Percentiles rank a stretch among this genome's conserved stretches.
Conservation (phyloP, 2,329 filamentous ascomycete species). For the Talaromyces marneffei region DNA sequence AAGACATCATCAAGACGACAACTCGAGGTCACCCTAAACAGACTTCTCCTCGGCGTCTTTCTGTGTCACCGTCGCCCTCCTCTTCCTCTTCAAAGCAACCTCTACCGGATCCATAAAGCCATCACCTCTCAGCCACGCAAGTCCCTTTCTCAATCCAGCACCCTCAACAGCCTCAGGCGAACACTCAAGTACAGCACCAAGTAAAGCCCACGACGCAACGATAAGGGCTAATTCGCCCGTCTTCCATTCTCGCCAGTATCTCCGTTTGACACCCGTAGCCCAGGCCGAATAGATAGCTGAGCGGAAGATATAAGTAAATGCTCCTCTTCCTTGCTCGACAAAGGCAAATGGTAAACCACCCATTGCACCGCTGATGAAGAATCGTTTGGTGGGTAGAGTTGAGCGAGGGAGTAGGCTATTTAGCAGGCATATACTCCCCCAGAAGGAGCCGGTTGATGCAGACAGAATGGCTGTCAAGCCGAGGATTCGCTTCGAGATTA, state of each 20-base stretch:
- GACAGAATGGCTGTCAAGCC: constrained; percentile 72
- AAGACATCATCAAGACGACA: not conserved
- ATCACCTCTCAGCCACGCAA: constrained; percentile 69
- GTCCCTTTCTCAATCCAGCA: constrained; percentile 60
- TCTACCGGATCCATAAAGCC: constrained; percentile 65
- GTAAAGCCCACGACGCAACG: constrained; percentile 68
- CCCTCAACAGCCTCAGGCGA: constrained; percentile 64
- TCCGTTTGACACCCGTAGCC: constrained; percentile 88
- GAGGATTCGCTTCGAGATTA: constrained; percentile 62
- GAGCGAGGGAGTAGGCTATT: constrained; percentile 69
- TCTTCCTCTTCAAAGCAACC: constrained; percentile 36
- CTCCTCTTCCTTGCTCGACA: constrained; percentile 50
- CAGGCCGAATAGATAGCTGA: constrained; percentile 76
- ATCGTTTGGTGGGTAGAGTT: constrained; percentile 73
- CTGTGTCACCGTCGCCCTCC: constrained; percentile 7
- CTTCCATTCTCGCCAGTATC: constrained; percentile 77
- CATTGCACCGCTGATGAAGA: constrained; percentile 81
- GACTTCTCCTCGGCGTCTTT: not conserved
- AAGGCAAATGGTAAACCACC: constrained; percentile 76
- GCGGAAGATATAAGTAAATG: constrained; percentile 74
- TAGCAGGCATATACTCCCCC: constrained; percentile 87
- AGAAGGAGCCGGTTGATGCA: constrained; percentile 75
- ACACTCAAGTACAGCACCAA: constrained; percentile 71
- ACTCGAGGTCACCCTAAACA: not conserved
- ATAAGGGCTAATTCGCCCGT: constrained; percentile 83